Conservation (phyloP, 2,329 filamentous ascomycete species). For the Cladobotryum protrusum region DNA sequence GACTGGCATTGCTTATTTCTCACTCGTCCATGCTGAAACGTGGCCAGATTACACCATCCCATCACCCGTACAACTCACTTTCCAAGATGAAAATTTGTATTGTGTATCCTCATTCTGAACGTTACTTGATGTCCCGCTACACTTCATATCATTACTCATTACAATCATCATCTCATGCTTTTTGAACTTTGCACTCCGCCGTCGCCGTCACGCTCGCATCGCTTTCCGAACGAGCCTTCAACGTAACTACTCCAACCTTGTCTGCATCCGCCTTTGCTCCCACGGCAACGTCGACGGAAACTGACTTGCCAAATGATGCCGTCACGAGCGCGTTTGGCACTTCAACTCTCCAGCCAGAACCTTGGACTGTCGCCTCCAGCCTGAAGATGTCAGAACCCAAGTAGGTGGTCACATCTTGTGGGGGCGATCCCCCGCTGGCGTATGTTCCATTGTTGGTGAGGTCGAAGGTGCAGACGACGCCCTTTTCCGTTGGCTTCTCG, state of each 20-base stretch:
- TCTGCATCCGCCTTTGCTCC: slow-evolving; percentile 25
- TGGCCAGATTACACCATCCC: too few relatives aligned
- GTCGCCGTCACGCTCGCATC: slow-evolving; percentile 17
- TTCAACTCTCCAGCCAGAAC: slow-evolving; percentile 40
- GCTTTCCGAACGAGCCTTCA: slow-evolving; percentile 20
- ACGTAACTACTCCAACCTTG: slow-evolving; percentile 32
- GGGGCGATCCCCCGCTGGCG: slow-evolving; percentile 16
- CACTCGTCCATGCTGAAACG: too few relatives aligned
- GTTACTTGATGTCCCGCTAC: too few relatives aligned
- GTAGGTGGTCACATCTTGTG: slow-evolving; percentile 32
- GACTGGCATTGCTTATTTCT: too few relatives aligned
- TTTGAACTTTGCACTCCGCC: slow-evolving; percentile 28
- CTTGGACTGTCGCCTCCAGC: slow-evolving; percentile 36
- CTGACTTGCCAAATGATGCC: slow-evolving; percentile 34
- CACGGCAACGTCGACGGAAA: slow-evolving; percentile 37
- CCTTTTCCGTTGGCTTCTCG: slow-evolving; percentile 24
- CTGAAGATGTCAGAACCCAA: slow-evolving; percentile 41
- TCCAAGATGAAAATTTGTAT: too few relatives aligned
- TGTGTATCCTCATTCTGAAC: too few relatives aligned
- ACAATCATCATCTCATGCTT: slow-evolving; percentile 7
- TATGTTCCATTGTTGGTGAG: slow-evolving; percentile 40
- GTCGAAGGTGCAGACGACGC: slow-evolving; percentile 39
- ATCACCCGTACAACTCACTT: too few relatives aligned
- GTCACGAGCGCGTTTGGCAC: slow-evolving; percentile 35
- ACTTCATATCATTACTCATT: too few relatives aligned